phyloP scores from a whole-genome alignment of 371 early-diverging fungal species.

The Rhizopus arrhizus region DNA sequence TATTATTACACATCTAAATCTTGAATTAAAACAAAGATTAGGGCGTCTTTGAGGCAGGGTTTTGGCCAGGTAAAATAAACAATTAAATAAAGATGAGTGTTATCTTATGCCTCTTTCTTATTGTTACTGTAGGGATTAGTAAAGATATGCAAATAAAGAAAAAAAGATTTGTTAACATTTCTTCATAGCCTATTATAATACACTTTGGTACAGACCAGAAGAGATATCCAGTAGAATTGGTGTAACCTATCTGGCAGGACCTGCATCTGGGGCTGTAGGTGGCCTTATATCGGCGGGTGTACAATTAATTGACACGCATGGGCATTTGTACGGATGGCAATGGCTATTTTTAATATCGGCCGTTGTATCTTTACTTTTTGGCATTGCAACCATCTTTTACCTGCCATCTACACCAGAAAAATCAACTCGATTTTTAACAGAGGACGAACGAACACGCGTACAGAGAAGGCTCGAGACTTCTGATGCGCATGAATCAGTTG shows the following conservation, averaged over 20 bases:
- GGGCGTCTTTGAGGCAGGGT: conserved; percentile 57
- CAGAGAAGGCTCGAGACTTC: conserved; percentile 24
- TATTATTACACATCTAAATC: neutral
- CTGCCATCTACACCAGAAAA: conserved; percentile 50
- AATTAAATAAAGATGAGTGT: neutral
- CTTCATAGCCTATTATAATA: conserved; percentile 46
- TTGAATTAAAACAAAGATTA: neutral
- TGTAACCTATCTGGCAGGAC: conserved; percentile 51
- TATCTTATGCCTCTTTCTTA: neutral
- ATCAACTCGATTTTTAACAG: conserved; percentile 42
- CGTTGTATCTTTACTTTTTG: conserved; percentile 43
- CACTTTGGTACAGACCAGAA: conserved; percentile 50
- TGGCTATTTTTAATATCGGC: conserved; percentile 52
- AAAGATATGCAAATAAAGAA: conserved; percentile 1
- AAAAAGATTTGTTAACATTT: neutral
- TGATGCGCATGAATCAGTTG: conserved; percentile 8
- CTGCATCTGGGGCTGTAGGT: conserved; percentile 53
- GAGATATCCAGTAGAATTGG: conserved; percentile 54
- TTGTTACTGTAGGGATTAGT: conserved; percentile 33
- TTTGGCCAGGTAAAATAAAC: conserved; percentile 47
- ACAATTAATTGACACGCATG: conserved; percentile 47
- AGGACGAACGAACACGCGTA: conserved; percentile 35
- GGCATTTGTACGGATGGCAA: conserved; percentile 54
- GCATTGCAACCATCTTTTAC: conserved; percentile 42
- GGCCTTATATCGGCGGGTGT: conserved; percentile 52